phyloP scores from a whole-genome alignment of 2,329 filamentous ascomycete species.

The Macrophomina pseudophaseolina region DNA sequence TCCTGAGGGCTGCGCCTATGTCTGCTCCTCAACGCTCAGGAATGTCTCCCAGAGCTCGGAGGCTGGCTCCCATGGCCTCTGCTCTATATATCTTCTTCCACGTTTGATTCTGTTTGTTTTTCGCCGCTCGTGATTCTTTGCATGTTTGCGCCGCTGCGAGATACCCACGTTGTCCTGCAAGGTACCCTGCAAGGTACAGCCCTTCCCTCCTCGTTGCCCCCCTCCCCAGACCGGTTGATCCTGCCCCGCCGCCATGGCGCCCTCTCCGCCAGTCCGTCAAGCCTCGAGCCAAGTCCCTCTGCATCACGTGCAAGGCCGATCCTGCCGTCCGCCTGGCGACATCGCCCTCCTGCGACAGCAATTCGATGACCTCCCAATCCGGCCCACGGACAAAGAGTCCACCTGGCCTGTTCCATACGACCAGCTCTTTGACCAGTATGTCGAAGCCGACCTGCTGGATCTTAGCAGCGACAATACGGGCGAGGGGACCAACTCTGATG shows the following conservation, averaged over 20 bases:
- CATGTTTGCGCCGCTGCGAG: slow-evolving; percentile 36
- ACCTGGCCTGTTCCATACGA: slow-evolving; percentile 61
- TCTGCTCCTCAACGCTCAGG: slow-evolving; percentile 36
- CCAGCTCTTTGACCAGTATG: slow-evolving; percentile 68
- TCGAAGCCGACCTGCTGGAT: slow-evolving; percentile 62
- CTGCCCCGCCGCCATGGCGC: slow-evolving; percentile 32
- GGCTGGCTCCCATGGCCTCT: slow-evolving; percentile 41
- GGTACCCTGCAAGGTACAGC: slow-evolving; percentile 27
- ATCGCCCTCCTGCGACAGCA: slow-evolving; percentile 34
- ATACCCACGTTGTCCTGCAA: slow-evolving; percentile 30
- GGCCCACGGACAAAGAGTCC: slow-evolving; percentile 57
- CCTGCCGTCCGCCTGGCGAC: slow-evolving; percentile 22
- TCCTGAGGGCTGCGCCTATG: slow-evolving; percentile 40
- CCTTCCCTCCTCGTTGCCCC: slow-evolving; percentile 30
- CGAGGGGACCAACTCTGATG: slow-evolving; percentile 54
- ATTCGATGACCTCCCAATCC: slow-evolving; percentile 44
- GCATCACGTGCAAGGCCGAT: slow-evolving; percentile 27
- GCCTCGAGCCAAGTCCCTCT: slow-evolving; percentile 15
- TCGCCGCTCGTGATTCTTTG: slow-evolving; percentile 35
- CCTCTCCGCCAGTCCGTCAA: slow-evolving; percentile 27
- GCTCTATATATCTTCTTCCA: slow-evolving; percentile 44
- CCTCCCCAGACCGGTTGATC: slow-evolving; percentile 33
- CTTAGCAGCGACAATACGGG: slow-evolving; percentile 51
- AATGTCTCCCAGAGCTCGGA: slow-evolving; percentile 40
- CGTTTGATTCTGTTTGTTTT: slow-evolving; percentile 40